A percentile compares a stretch with the other conserved stretches of the same genome.
phyloP scores from a whole-genome alignment of 768 basidiomycete genomes.

The Cyathus striatus region DNA sequence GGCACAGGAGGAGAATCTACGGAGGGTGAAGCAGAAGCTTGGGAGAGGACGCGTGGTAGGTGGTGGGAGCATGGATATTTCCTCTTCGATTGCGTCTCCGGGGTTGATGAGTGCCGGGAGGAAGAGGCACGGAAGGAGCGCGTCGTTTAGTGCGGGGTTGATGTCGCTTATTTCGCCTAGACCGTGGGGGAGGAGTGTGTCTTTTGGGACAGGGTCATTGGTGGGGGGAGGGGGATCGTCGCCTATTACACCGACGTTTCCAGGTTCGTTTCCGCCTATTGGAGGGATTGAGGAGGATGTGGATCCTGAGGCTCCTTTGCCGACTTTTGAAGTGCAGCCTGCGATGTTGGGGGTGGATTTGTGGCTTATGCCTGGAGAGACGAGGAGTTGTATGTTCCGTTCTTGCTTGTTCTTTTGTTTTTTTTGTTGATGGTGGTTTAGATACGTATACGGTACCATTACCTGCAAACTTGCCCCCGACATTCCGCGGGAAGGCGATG shows the following conservation, averaged over 20 bases:
- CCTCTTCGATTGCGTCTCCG: slow-evolving; percentile 33
- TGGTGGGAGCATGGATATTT: slow-evolving; percentile 80
- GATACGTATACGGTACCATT: slow-evolving; percentile 77
- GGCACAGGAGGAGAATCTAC: slow-evolving; percentile 41
- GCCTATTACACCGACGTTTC: slow-evolving; percentile 8
- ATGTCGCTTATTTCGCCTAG: slow-evolving; percentile 44
- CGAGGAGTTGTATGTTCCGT: slow-evolving; percentile 64
- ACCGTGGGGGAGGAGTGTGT: slow-evolving; percentile 14
- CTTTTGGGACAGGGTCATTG: slow-evolving; percentile 11
- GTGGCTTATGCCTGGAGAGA: slow-evolving; percentile 76
- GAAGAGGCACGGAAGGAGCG: slow-evolving; percentile 39
- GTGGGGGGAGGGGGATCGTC: no score
- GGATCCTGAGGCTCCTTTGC: slow-evolving; percentile 64
- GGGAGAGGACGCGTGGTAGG: slow-evolving; percentile 48
- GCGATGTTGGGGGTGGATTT: slow-evolving; percentile 90
- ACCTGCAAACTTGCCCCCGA: slow-evolving; percentile 82
- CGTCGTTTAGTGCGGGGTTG: slow-evolving; percentile 48
- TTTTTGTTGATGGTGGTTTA: slow-evolving; percentile 22
- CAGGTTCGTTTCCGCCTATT: neutral
- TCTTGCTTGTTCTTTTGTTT: slow-evolving; percentile 1
- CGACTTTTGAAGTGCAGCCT: slow-evolving; percentile 82
- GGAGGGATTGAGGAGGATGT: slow-evolving; percentile 32
- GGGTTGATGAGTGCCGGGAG: slow-evolving; percentile 12
- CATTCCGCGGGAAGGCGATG: slow-evolving; percentile 80
- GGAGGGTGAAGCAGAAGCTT: slow-evolving; percentile 44